Conservation (phyloP, 2,329 filamentous ascomycete species). For the Teratosphaeria zuluensis region DNA sequence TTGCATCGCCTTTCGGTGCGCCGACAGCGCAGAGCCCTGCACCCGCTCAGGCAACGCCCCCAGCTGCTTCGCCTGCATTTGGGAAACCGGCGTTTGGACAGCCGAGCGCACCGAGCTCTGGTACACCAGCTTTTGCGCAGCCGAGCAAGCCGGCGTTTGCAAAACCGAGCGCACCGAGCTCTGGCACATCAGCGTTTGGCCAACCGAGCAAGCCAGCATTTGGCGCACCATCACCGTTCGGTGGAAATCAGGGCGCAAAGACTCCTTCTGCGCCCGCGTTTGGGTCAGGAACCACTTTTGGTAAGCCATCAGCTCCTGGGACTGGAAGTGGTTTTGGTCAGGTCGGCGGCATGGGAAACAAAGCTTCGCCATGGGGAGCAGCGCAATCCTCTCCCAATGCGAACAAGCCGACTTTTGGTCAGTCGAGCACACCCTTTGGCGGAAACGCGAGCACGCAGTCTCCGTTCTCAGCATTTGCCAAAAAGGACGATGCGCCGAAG, state of each 20-base stretch:
- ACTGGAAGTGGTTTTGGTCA: slow-evolving; percentile 14
- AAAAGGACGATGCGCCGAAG: slow-evolving; percentile 6
- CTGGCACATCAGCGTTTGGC: slow-evolving; percentile 15
- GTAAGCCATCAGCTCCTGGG: slow-evolving; percentile 1
- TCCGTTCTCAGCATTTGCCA: slow-evolving; percentile 23
- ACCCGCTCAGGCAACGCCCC: neutral
- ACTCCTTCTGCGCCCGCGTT: slow-evolving; percentile 8
- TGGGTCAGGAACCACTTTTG: slow-evolving; percentile 4
- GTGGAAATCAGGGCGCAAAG: slow-evolving; percentile 9
- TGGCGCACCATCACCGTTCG: slow-evolving; percentile 7
- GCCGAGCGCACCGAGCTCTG: slow-evolving; percentile 3
- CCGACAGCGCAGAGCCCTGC: neutral
- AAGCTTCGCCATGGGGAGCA: slow-evolving; percentile 16
- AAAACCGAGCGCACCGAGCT: neutral
- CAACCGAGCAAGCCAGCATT: slow-evolving; percentile 15
- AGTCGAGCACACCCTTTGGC: slow-evolving; percentile 10
- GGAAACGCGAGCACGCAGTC: slow-evolving; percentile 15
- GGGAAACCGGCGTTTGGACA: slow-evolving; percentile 3
- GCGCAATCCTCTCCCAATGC: neutral
- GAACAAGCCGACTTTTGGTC: slow-evolving; percentile 3
- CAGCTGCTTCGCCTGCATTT: slow-evolving; percentile 1
- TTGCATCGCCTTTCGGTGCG: slow-evolving; percentile 2
- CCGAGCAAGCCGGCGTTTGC: slow-evolving; percentile 13
- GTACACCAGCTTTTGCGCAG: slow-evolving; percentile 14
- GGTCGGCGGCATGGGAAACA: slow-evolving; percentile 16